These are phyloP conservation scores for Dictyostelium capitatum DNA, from an alignment of 78 protist genomes.

Conservation along the genomic window DNA sequence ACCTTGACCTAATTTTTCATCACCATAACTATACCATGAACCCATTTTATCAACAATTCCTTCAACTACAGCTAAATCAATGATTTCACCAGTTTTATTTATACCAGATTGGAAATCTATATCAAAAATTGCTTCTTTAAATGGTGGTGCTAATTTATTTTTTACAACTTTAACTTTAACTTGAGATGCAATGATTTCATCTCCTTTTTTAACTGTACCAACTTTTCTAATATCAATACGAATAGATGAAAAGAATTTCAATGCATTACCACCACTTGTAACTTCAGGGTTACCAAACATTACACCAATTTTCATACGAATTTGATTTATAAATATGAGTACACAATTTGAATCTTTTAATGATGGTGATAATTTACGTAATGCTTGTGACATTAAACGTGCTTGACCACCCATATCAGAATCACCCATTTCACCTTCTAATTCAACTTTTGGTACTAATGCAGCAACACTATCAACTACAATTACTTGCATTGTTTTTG, in stretches of 20 bases:
- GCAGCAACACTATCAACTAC: constrained; percentile 89
- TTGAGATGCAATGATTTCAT: constrained; percentile 58
- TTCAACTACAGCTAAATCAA: constrained; percentile 74
- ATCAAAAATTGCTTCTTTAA: constrained; percentile 83
- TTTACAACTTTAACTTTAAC: constrained; percentile 77
- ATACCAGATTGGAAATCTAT: constrained; percentile 84
- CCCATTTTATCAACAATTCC: constrained; percentile 81
- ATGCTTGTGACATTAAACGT: constrained; percentile 86
- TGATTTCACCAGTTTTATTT: constrained; percentile 76
- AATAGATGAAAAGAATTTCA: constrained; percentile 77
- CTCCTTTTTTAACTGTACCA: constrained; percentile 82
- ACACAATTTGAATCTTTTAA: constrained; percentile 65
- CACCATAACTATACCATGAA: constrained; percentile 80
- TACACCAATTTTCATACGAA: constrained; percentile 88
- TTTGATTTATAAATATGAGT: constrained; percentile 86
- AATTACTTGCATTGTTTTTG: constrained; percentile 80
- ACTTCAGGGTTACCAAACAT: constrained; percentile 89
- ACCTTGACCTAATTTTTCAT: constrained; percentile 70
- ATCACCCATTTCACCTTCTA: constrained; percentile 91
- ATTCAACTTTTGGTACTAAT: constrained; percentile 83
- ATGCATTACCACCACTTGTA: constrained; percentile 88
- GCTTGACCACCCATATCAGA: constrained; percentile 85
- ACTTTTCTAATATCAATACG: constrained; percentile 82
- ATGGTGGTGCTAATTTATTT: constrained; percentile 89
- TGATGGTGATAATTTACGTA: constrained; percentile 83